These are phyloP conservation scores for Usnea hakonensis DNA, from an alignment of 495 filamentous ascomycete species.

Conservation along the genomic window DNA sequence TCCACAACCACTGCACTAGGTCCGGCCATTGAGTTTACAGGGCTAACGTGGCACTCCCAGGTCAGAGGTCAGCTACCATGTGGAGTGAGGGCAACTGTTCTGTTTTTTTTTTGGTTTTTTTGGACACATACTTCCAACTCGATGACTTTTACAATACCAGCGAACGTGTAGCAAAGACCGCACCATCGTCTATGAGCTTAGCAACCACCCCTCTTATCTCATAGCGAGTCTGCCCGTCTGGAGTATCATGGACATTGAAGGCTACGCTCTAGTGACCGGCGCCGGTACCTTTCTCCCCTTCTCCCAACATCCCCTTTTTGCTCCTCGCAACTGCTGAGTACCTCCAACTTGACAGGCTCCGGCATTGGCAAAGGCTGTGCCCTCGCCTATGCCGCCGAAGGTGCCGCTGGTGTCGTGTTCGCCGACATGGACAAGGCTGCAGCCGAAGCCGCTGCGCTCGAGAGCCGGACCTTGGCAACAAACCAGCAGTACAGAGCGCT, in stretches of 20 bases:
- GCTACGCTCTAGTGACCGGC: too few relatives aligned
- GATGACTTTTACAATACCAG: neutral
- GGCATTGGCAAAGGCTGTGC: too few relatives aligned
- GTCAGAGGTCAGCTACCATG: neutral
- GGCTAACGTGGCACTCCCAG: neutral
- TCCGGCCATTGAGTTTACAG: neutral
- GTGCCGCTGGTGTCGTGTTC: neutral
- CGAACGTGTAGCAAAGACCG: neutral
- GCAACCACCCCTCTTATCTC: neutral
- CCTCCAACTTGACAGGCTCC: too few relatives aligned
- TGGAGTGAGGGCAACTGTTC: too few relatives aligned
- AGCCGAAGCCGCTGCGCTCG: neutral
- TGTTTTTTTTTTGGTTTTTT: too few relatives aligned
- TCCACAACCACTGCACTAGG: neutral
- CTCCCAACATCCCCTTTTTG: too few relatives aligned
- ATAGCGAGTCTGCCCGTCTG: neutral
- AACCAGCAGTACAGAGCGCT: neutral
- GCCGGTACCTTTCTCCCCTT: too few relatives aligned
- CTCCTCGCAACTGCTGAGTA: too few relatives aligned
- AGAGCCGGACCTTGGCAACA: neutral
- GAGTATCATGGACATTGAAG: neutral
- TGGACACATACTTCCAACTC: neutral
- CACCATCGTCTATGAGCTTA: neutral
- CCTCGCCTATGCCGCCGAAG: neutral
- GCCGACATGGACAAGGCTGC: neutral